Evolutionary conservation across 1,284 basidiomycete species (phyloP).

Genomic region (Boletus semigastroideus): DNA sequence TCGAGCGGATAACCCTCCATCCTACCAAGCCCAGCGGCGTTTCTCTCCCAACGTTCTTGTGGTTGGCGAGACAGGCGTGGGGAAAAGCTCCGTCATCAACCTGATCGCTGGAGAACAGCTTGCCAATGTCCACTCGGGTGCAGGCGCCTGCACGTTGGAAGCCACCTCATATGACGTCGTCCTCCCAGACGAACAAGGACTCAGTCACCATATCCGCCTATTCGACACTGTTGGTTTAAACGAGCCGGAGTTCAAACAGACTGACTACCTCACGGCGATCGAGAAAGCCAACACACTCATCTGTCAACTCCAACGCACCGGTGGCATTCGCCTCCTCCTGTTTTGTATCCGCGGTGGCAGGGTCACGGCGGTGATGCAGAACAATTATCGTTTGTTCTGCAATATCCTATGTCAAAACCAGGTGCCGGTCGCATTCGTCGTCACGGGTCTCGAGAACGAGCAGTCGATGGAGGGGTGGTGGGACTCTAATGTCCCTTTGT

Average conservation of each 20-base stretch:
- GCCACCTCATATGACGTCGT: slow-evolving; percentile 18
- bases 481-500: slow-evolving; percentile 10
- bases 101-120: slow-evolving; percentile 19
- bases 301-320: slow-evolving; percentile 28
- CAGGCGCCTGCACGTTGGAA: slow-evolving; percentile 21
- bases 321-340: slow-evolving; percentile 37
- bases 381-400: slow-evolving; percentile 37
- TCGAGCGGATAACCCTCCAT: slow-evolving; percentile 14
- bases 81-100: slow-evolving; percentile 21
- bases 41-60: slow-evolving; percentile 23
- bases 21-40: slow-evolving; percentile 16
- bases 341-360: slow-evolving; percentile 37
- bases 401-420: slow-evolving; percentile 32
- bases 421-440: slow-evolving; percentile 36
- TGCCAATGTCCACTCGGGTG: slow-evolving; percentile 15
- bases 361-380: slow-evolving; percentile 31
- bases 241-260: slow-evolving; percentile 28
- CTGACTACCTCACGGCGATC: slow-evolving; percentile 32
- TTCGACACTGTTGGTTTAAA: slow-evolving; percentile 39
- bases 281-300: slow-evolving; percentile 36
- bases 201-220: slow-evolving; percentile 18
- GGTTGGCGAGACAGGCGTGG: slow-evolving; percentile 23
- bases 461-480: slow-evolving; percentile 27
- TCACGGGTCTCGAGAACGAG: slow-evolving; percentile 38
- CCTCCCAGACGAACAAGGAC: slow-evolving; percentile 11